phyloP scores from a whole-genome alignment of 2,329 filamentous ascomycete species.

The Leptographium radiaticola region DNA sequence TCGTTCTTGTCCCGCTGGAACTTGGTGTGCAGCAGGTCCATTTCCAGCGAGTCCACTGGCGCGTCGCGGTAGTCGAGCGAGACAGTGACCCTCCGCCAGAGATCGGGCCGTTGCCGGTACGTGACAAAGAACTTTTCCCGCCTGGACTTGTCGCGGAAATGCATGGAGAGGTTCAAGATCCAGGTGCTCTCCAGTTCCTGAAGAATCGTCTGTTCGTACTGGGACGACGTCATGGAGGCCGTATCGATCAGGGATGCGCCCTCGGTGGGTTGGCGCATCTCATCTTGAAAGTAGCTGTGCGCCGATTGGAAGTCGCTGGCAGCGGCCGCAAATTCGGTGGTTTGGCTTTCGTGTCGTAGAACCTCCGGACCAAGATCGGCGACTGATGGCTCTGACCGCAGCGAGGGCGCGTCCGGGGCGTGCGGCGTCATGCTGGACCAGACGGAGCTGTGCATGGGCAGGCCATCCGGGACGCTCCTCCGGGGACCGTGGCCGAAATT shows the following conservation, averaged over 20 bases:
- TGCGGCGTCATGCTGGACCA: slow-evolving; percentile 6
- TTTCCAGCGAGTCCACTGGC: slow-evolving; percentile 69
- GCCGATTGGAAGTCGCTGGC: neutral
- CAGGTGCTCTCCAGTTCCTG: slow-evolving; percentile 77
- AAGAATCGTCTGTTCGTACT: slow-evolving; percentile 53
- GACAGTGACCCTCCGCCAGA: slow-evolving; percentile 81
- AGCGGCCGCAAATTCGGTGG: neutral
- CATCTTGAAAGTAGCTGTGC: neutral
- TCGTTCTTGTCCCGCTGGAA: slow-evolving; percentile 87
- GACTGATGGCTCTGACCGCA: neutral
- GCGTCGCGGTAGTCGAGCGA: slow-evolving; percentile 85
- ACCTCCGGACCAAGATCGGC: neutral
- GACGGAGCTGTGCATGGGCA: slow-evolving; percentile 9
- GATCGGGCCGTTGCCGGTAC: slow-evolving; percentile 65
- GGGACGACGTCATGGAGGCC: slow-evolving; percentile 35
- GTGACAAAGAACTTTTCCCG: slow-evolving; percentile 98
- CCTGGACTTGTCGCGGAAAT: slow-evolving; percentile 84
- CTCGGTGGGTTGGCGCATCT: neutral
- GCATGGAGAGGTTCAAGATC: slow-evolving; percentile 98
- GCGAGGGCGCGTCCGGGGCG: slow-evolving; percentile 11
- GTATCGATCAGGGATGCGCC: slow-evolving; percentile 21
- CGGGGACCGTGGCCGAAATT: slow-evolving; percentile 13
- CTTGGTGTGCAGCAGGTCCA: slow-evolving; percentile 61
- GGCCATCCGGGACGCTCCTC: slow-evolving; percentile 34
- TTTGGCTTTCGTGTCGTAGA: neutral